phyloP scores from a whole-genome alignment of 495 filamentous ascomycete species.

The Rhypophila decipiens region DNA sequence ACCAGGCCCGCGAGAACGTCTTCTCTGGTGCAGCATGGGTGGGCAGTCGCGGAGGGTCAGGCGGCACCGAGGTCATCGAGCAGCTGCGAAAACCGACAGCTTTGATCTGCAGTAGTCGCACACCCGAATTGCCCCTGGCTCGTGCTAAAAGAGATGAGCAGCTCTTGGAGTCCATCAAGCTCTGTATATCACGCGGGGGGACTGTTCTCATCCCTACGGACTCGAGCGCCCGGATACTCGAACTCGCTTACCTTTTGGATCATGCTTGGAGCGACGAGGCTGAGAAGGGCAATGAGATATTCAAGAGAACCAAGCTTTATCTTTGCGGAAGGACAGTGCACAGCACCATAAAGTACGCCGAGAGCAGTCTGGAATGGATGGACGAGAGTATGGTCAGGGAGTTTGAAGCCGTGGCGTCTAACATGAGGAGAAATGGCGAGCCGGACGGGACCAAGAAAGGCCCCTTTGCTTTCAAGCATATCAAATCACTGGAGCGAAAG shows the following conservation, averaged over 20 bases:
- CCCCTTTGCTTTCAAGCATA: constrained; percentile 85
- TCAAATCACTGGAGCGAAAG: constrained; percentile 71
- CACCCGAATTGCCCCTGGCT: constrained; percentile 61
- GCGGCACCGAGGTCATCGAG: constrained; percentile 86
- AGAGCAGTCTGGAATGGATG: constrained; percentile 99
- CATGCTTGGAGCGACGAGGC: constrained; percentile 72
- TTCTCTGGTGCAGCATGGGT: constrained; percentile 91
- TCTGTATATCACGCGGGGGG: constrained; percentile 69
- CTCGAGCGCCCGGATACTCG: constrained; percentile 88
- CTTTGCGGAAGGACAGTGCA: constrained; percentile 73
- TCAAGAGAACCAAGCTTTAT: constrained; percentile 68
- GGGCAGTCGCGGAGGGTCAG: constrained; percentile 57
- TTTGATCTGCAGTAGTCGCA: constrained; percentile 80
- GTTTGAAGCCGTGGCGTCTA: constrained; percentile 76
- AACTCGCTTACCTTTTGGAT: constrained; percentile 86
- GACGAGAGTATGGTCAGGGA: constrained; percentile 86
- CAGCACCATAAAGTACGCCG: constrained; percentile 77
- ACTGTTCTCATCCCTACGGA: constrained; percentile 95
- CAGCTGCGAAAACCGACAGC: constrained; percentile 89
- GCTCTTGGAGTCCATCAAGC: constrained; percentile 74
- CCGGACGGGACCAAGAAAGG: constrained; percentile 47
- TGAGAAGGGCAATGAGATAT: constrained; percentile 51
- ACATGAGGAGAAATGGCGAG: no score
- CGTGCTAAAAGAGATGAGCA: constrained; percentile 77
- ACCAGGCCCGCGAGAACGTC: constrained; percentile 88